These are phyloP conservation scores for Capronia americana DNA, from an alignment of 2,329 filamentous ascomycete species.

Conservation along the genomic window DNA sequence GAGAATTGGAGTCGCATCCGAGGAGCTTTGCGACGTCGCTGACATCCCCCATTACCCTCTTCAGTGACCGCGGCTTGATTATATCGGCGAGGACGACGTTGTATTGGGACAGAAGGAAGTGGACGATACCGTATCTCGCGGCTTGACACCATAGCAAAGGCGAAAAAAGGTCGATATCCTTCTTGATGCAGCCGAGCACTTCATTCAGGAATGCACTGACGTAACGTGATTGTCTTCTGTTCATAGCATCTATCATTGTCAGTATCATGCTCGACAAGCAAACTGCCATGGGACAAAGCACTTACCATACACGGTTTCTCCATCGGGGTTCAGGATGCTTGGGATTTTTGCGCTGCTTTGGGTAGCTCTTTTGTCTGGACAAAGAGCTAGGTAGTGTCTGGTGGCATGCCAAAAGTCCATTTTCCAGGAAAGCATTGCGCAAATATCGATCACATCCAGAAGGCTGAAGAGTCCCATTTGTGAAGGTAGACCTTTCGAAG, in stretches of 20 bases:
- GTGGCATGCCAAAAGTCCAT: not conserved
- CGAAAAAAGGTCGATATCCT: not conserved
- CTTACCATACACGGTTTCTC: constrained; percentile 6
- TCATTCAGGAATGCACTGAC: constrained; percentile 1
- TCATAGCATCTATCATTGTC: not conserved
- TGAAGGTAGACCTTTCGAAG: not conserved
- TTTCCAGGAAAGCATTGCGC: not conserved
- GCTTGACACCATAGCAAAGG: not conserved
- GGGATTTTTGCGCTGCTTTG: too few relatives aligned
- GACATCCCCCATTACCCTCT: not conserved
- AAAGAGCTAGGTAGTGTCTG: not conserved
- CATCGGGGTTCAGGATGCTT: not conserved
- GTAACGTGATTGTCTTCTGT: not conserved
- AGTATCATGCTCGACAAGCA: not conserved
- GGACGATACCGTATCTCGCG: not conserved
- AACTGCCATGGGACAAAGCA: not conserved
- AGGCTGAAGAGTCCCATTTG: not conserved
- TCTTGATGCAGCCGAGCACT: not conserved
- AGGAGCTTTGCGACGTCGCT: not conserved
- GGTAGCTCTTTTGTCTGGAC: not conserved
- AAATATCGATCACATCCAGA: not conserved
- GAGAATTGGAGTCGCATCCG: not conserved
- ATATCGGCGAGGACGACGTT: not conserved
- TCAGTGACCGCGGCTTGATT: not conserved
- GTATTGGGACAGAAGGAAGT: not conserved